phyloP scores from a whole-genome alignment of 352 stramenopile species.

The Lagenidium giganteum region DNA sequence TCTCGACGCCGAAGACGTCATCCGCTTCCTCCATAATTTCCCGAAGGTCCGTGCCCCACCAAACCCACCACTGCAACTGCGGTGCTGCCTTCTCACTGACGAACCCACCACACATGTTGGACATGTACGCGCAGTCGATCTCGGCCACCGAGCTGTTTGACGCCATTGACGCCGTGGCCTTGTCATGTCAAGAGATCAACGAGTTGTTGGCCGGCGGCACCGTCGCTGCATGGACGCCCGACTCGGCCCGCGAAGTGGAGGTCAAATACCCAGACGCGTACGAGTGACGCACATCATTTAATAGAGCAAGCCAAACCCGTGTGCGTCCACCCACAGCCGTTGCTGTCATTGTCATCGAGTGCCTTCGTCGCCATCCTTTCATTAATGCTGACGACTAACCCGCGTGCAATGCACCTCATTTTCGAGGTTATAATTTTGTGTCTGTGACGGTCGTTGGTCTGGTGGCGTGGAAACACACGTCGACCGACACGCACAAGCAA shows the following conservation, averaged over 20 bases:
- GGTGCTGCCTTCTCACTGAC: background rate
- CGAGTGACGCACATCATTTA: too few relatives aligned
- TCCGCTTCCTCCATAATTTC: conserved; percentile 78
- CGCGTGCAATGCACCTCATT: too few relatives aligned
- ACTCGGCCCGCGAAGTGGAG: conserved; percentile 45
- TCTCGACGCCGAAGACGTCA: conserved; percentile 76
- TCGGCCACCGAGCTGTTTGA: conserved; percentile 58
- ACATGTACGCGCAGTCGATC: conserved; percentile 31
- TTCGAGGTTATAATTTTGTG: too few relatives aligned
- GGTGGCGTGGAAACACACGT: too few relatives aligned
- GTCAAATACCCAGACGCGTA: conserved; percentile 79
- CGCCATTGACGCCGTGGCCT: conserved; percentile 52
- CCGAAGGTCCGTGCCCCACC: conserved; percentile 25
- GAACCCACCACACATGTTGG: too few relatives aligned
- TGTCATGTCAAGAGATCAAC: conserved; percentile 71
- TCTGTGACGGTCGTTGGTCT: too few relatives aligned
- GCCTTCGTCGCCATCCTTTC: background rate
- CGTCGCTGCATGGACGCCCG: conserved; percentile 61
- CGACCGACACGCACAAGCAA: too few relatives aligned
- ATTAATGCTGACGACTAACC: conserved; percentile 1
- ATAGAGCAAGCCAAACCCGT: too few relatives aligned
- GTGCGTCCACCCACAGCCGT: conserved; percentile 4
- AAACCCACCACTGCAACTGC: background rate
- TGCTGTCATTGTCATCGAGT: background rate
- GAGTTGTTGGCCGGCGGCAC: conserved; percentile 56